phyloP scores from a whole-genome alignment of 345 rosid species.

The Eutrema heterophyllum region DNA sequence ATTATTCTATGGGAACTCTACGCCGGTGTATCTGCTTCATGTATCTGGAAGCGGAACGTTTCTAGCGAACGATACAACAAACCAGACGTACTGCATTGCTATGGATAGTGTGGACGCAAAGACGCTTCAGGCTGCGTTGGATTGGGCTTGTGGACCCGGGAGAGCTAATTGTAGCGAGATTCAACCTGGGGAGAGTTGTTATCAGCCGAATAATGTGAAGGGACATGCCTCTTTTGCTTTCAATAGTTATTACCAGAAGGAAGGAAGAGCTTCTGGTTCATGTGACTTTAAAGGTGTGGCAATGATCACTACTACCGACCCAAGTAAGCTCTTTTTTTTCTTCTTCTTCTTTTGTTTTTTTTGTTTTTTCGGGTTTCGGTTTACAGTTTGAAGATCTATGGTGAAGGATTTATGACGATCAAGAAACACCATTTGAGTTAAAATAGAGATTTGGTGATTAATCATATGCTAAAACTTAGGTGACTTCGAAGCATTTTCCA shows the following conservation, averaged over 20 bases:
- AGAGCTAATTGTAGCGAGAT: slow-evolving; percentile 83
- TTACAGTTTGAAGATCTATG: slow-evolving; percentile 1
- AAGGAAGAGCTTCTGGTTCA: slow-evolving; percentile 67
- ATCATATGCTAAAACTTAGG: not conserved
- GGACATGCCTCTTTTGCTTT: slow-evolving; percentile 90
- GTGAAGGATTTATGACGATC: not conserved
- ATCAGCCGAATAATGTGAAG: slow-evolving; percentile 83
- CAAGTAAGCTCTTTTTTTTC: slow-evolving; percentile 55
- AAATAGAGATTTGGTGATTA: not conserved
- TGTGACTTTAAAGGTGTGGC: slow-evolving; percentile 98
- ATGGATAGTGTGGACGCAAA: slow-evolving; percentile 65
- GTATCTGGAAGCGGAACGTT: slow-evolving; percentile 88
- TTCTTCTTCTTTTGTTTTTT: not conserved
- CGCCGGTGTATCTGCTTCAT: slow-evolving; percentile 85
- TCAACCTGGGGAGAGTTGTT: slow-evolving; percentile 91
- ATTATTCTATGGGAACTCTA: slow-evolving; percentile 68
- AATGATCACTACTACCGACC: slow-evolving; percentile 90
- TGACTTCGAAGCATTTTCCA: not conserved
- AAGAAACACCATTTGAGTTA: not conserved
- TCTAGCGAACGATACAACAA: slow-evolving; percentile 91
- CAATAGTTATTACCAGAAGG: slow-evolving; percentile 92
- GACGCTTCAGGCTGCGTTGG: slow-evolving; percentile 87
- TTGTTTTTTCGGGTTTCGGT: not conserved
- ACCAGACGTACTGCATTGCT: slow-evolving; percentile 73
- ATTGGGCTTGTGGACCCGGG: slow-evolving; percentile 98